These are phyloP conservation scores for Streptanthus diversifolius DNA, from an alignment of 345 rosid species.

Conservation along the genomic window DNA sequence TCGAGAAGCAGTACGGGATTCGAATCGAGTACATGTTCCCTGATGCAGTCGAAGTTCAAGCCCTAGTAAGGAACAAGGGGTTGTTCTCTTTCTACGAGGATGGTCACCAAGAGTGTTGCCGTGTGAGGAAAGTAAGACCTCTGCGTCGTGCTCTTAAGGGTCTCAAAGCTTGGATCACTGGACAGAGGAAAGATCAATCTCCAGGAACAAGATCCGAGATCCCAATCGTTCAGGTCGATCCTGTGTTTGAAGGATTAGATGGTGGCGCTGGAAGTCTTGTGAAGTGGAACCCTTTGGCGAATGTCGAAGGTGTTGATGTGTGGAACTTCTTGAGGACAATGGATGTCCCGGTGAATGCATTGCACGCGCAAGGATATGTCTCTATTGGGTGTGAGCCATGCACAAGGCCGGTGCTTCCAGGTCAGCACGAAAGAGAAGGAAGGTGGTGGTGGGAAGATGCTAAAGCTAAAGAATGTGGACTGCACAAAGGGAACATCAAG, in stretches of 20 bases:
- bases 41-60: conserved; percentile 92
- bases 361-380: conserved; percentile 74
- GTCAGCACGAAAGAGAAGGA: conserved; percentile 98
- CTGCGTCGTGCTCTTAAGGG: conserved; percentile 86
- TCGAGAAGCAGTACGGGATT: conserved; percentile 76
- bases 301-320: conserved; percentile 62
- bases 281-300: conserved; percentile 96
- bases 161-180: conserved; percentile 91
- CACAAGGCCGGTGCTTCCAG: conserved; percentile 89
- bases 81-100: conserved; percentile 91
- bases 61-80: conserved; percentile 83
- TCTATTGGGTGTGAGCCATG: conserved; percentile 99
- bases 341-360: conserved; percentile 78
- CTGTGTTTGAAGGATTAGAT: conserved; percentile 80
- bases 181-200: conserved; percentile 95
- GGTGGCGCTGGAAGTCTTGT: conserved; percentile 88
- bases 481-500: conserved; percentile 82
- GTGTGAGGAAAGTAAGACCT: conserved; percentile 94
- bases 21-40: conserved; percentile 93
- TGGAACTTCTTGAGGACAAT: conserved; percentile 86
- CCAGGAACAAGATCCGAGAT: conserved; percentile 77
- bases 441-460: conserved; percentile 99
- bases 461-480: conserved; percentile 93
- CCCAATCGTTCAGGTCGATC: conserved; percentile 89
- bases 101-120: conserved; percentile 98